Conservation (phyloP, 768 basidiomycete genomes). For the Chalciporus sphaerocephalus region DNA sequence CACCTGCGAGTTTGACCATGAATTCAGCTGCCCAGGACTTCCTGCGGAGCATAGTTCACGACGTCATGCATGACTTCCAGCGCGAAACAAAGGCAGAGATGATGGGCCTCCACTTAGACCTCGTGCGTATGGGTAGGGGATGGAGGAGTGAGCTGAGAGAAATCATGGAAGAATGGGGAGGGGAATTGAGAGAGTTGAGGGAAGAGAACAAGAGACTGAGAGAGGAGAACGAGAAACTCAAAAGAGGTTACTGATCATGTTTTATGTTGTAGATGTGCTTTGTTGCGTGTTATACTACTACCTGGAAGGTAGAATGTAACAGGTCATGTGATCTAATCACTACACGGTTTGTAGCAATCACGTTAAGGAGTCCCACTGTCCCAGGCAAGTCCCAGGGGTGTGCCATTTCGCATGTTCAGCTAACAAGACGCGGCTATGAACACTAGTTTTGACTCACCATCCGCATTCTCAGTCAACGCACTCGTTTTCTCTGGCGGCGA, state of each 20-base stretch:
- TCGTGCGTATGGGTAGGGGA: conserved; percentile 64
- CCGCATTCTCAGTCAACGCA: conserved; percentile 16
- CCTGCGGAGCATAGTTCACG: conserved; percentile 59
- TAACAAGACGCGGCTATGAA: conserved; percentile 6
- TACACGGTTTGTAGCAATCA: neutral
- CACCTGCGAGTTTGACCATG: conserved; percentile 22
- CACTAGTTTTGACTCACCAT: conserved; percentile 4
- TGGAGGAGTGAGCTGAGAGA: conserved; percentile 64
- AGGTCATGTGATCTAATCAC: conserved; percentile 12
- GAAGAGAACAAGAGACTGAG: conserved; percentile 50
- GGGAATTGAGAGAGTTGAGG: conserved; percentile 46
- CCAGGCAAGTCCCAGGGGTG: no score
- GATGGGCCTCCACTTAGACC: conserved; percentile 68
- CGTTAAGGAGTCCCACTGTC: neutral
- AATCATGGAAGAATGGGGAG: conserved; percentile 57
- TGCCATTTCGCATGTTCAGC: neutral
- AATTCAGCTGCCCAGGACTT: conserved; percentile 48
- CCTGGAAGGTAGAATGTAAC: neutral
- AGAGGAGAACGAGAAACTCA: conserved; percentile 63
- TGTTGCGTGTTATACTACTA: neutral
- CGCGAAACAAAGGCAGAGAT: conserved; percentile 67
- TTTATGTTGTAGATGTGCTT: neutral
- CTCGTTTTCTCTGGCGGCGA: conserved; percentile 33
- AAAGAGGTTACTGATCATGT: conserved; percentile 35
- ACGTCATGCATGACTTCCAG: conserved; percentile 71